Conservation (phyloP, 2,329 filamentous ascomycete genomes). For the Scedosporium dehoogii region DNA sequence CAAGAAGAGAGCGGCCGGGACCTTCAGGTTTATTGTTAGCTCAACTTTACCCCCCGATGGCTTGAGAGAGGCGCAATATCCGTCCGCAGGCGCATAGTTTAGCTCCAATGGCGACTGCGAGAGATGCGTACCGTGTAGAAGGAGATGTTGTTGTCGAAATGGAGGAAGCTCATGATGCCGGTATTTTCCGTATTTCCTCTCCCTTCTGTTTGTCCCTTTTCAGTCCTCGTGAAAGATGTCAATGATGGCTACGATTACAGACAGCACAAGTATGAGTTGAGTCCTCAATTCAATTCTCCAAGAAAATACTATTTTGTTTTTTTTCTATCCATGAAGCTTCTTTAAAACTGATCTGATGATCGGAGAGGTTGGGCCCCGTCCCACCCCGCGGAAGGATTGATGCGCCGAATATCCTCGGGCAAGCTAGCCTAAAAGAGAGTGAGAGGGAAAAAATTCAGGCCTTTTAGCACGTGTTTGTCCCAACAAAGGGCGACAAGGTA, state of each 20-base stretch:
- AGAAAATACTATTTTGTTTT: too few relatives aligned
- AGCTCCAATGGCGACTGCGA: not conserved
- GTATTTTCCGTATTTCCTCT: not conserved
- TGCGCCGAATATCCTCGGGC: not conserved
- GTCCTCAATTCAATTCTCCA: too few relatives aligned
- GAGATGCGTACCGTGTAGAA: conserved; percentile 11
- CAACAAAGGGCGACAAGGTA: too few relatives aligned
- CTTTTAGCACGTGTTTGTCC: not conserved
- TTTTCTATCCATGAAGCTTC: not conserved
- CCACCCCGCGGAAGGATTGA: not conserved
- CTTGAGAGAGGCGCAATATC: too few relatives aligned
- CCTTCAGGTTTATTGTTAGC: conserved; percentile 14
- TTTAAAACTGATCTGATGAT: not conserved
- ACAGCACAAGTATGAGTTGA: not conserved
- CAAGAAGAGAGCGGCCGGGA: conserved; percentile 29
- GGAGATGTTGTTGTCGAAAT: conserved; percentile 25
- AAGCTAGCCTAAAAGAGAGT: not conserved
- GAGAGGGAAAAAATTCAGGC: not conserved
- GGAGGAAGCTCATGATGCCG: conserved; percentile 12
- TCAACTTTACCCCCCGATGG: not conserved
- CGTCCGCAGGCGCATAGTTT: not conserved
- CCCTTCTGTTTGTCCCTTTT: too few relatives aligned
- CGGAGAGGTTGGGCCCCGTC: not conserved
- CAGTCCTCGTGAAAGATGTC: too few relatives aligned
- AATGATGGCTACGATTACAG: not conserved